Conservation (phyloP, 306 rosid genomes). For the Quercus cerris region DNA sequence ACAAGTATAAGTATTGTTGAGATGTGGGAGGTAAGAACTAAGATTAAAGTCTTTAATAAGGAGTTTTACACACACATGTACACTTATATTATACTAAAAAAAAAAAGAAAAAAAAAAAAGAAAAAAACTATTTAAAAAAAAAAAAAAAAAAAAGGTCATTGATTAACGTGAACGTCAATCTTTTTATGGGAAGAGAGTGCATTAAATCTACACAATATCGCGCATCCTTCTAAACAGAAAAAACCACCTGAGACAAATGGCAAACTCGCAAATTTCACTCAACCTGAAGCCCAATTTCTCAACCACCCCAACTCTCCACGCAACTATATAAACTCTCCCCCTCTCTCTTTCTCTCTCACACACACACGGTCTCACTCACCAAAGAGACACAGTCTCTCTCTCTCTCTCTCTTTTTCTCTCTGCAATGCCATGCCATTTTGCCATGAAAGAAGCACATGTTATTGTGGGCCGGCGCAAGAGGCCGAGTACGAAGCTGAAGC, state of each 20-base stretch:
- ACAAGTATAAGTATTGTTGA: no score
- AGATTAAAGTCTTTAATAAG: fast-evolving
- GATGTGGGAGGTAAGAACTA: fast-evolving
- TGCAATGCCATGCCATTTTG: slow-evolving; percentile 1
- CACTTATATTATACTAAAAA: no score
- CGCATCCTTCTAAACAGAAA: not conserved
- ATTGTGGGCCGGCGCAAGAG: slow-evolving; percentile 6
- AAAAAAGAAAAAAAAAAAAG: no score
- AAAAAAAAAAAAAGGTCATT: fast-evolving
- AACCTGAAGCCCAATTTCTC: not conserved
- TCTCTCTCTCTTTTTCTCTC: not conserved
- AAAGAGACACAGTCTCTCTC: no score
- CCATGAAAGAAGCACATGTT: slow-evolving; percentile 18
- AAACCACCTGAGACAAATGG: not conserved
- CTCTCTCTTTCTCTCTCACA: not conserved
- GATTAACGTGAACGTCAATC: no score
- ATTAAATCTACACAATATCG: no score
- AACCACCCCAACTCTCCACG: not conserved
- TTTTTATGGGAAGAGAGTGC: no score
- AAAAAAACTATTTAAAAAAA: no score
- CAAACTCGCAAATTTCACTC: not conserved
- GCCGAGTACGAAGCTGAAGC: slow-evolving; percentile 20
- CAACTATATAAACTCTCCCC: not conserved
- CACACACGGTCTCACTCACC: not conserved
- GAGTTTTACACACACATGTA: fast-evolving